Conservation (phyloP, 192 early-diverging fungal genomes). For the Linnemannia hyalina region DNA sequence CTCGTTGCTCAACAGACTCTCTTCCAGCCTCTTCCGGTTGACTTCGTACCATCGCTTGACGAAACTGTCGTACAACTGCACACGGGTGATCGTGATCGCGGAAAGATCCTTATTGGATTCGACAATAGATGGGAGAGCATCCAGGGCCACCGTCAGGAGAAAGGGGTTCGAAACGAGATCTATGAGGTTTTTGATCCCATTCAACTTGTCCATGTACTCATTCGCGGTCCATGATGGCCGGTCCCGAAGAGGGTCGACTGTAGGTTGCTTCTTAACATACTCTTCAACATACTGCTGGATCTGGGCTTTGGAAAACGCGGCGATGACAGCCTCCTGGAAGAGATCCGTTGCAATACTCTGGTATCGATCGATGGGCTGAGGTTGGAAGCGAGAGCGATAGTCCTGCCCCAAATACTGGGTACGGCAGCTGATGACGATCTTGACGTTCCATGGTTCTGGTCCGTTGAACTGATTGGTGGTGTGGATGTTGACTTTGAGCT, state of each 20-base stretch:
- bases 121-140: background rate
- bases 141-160: background rate
- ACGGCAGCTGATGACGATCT: constrained; percentile 13
- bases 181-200: too few species aligned
- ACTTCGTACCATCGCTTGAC: constrained; percentile 3
- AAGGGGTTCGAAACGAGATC: too few species aligned
- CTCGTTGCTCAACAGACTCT: background rate
- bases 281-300: too few species aligned
- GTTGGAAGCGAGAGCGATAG: background rate
- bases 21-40: background rate
- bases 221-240: too few species aligned
- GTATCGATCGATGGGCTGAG: background rate
- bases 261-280: too few species aligned
- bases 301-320: too few species aligned
- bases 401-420: background rate
- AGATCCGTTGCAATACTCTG: too few species aligned
- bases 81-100: background rate
- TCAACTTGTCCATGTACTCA: too few species aligned
- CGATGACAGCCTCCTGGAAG: too few species aligned
- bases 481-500: background rate
- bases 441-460: background rate
- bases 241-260: too few species aligned
- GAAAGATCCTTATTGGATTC: background rate
- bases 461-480: background rate
- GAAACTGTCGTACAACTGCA: background rate